Base-by-base conservation (phyloP, 805 yeast species). In the Nakazawaea holstii region DNA sequence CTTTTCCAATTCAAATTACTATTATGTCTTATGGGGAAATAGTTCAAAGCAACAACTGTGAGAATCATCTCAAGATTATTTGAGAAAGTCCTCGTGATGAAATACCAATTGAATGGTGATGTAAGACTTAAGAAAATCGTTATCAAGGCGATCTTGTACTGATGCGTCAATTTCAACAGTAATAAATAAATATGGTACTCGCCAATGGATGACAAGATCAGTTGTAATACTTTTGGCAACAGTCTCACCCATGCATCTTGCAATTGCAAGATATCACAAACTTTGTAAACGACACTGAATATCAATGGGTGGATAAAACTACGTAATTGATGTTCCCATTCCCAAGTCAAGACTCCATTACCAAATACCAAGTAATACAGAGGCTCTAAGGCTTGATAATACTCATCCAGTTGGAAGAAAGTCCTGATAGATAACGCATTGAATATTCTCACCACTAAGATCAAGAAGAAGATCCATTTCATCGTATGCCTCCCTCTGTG, bases 381-480 rank as follows among this genome's bases (percentile, higher is more conserved):
- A 0, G 97, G 96, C 58, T 94, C 99, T 44, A 94, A 67, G 0
- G 91, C 73, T 65, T 94, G 99, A 81, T 84, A 94, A 65, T 74
- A 94, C 64, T 94, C 99, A 63, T 94, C 99, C 0, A 99, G 92
- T 62, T 94, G 99, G 66, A 94, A 94, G 60, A 80, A 94, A 0
- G 98, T 89, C 47, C 60, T 60, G 5, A 79, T 76, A 1, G 81
- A 61, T 24, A 86, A 59, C 0, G 95, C 78, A 62, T 90, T 89
- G 56, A 77, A 26, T 10, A 35, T 15, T 29, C 47, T 20, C 9
- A 39, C 15, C 5, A 29, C 33, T 20, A 48, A 35, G 6, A 48
- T 37, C 20, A 37, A 14, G 29, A n/a, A 11, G 24, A 47, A 42
- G 10, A 8, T 24, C 49, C 32, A 40, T 17, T 29, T 38, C 37